Percentiles rank a stretch among this genome's conserved stretches.
Evolutionary conservation across 306 rosid genomes (phyloP).

Genomic region (Corylus avellana): DNA sequence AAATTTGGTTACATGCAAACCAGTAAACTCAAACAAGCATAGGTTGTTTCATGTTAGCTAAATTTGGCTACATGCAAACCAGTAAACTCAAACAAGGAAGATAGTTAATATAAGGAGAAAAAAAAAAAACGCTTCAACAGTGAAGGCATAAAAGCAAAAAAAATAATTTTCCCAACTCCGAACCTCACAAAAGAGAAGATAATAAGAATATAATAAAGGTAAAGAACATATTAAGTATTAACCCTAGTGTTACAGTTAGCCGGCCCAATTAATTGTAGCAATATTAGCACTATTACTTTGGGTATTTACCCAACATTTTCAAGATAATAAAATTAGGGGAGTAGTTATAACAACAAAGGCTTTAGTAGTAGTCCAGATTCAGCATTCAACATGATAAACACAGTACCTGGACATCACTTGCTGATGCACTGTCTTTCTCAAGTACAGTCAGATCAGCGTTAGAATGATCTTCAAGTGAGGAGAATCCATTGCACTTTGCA

Average conservation of each 20-base stretch:
- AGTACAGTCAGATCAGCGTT: conserved; percentile 18
- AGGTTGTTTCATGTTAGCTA: neutral
- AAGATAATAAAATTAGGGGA: neutral
- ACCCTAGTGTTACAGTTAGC: neutral
- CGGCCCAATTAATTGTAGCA: neutral
- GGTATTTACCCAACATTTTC: neutral
- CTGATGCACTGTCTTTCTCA: conserved; percentile 34
- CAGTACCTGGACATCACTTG: conserved; percentile 49
- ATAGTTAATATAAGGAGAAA: neutral
- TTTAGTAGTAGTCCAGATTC: neutral
- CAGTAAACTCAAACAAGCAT: neutral
- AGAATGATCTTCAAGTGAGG: conserved; percentile 35
- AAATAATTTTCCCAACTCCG: neutral
- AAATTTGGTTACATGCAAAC: neutral
- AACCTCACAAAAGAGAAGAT: neutral
- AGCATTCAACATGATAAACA: conserved; percentile 25
- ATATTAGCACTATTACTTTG: neutral
- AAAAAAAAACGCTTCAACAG: neutral
- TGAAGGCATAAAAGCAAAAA: neutral
- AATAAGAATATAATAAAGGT: neutral
- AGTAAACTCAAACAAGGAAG: neutral
- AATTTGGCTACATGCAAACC: neutral
- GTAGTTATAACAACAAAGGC: neutral
- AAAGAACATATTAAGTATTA: neutral
- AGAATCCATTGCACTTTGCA: conserved; percentile 37